Conservation (phyloP, 257 asterid genomes). For the Leonotis leonurus region DNA sequence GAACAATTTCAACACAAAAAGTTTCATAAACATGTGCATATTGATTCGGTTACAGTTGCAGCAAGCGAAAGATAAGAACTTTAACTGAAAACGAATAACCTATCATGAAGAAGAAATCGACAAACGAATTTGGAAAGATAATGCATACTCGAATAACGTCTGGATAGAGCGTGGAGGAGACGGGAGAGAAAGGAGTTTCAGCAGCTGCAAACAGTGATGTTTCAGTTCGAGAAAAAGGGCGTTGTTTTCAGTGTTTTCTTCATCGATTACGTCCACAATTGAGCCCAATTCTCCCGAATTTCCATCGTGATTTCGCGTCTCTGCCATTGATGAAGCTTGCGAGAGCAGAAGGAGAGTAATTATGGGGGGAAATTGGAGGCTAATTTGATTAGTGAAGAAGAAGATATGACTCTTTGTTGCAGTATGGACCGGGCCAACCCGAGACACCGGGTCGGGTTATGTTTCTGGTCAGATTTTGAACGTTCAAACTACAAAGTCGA, state of each 20-base stretch:
- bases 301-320: constrained; percentile 1
- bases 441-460: no score
- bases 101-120: background rate
- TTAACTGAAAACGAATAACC: background rate
- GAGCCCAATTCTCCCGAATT: constrained; percentile 10
- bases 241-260: constrained; percentile 25
- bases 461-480: no score
- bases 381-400: no score
- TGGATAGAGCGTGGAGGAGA: constrained; percentile 51
- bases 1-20: no score
- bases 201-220: constrained; percentile 43
- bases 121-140: background rate
- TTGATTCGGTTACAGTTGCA: no score
- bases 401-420: background rate
- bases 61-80: no score
- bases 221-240: constrained; percentile 51
- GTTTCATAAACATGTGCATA: no score
- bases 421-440: no score
- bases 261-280: constrained; percentile 18
- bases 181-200: constrained; percentile 42
- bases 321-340: constrained; percentile 22
- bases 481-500: no score
- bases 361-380: no score
- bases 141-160: constrained; percentile 62
- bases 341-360: background rate